These are phyloP conservation scores for Myxozyma vanderwaltii DNA, from an alignment of 805 yeast genomes.

Conservation along the genomic window DNA sequence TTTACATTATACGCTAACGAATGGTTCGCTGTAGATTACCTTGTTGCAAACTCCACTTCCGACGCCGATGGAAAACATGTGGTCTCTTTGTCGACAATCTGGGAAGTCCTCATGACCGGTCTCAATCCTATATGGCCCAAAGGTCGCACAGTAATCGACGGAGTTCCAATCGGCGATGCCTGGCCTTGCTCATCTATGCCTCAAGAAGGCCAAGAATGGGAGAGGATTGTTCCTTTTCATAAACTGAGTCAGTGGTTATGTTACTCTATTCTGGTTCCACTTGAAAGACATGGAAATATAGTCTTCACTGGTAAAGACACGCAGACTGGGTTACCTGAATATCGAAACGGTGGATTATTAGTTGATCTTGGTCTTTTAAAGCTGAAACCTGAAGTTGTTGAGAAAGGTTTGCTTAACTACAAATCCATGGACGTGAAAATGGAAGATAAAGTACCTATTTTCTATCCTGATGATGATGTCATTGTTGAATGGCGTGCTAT, in stretches of 20 bases:
- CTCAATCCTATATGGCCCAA: slow-evolving; percentile 61
- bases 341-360: slow-evolving; percentile 65
- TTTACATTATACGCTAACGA: neutral
- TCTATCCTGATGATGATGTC: slow-evolving; percentile 56
- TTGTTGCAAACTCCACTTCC: slow-evolving; percentile 39
- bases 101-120: slow-evolving; percentile 61
- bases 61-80: slow-evolving; percentile 30
- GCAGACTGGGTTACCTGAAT: slow-evolving; percentile 63
- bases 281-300: slow-evolving; percentile 41
- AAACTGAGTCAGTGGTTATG: slow-evolving; percentile 69
- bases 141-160: slow-evolving; percentile 51
- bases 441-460: slow-evolving; percentile 49
- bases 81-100: slow-evolving; percentile 52
- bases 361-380: slow-evolving; percentile 57
- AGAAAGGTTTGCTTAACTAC: slow-evolving; percentile 47
- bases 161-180: slow-evolving; percentile 61
- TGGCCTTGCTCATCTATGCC: slow-evolving; percentile 48
- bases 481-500: slow-evolving; percentile 71
- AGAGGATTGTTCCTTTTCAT: slow-evolving; percentile 60
- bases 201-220: slow-evolving; percentile 42
- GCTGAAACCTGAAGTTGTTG: slow-evolving; percentile 49
- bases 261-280: slow-evolving; percentile 59
- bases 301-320: slow-evolving; percentile 13
- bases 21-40: slow-evolving; percentile 44
- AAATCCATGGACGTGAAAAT: slow-evolving; percentile 33